Evolutionary conservation across 2,329 filamentous ascomycete species (phyloP).

Genomic region (Hypoxylon rubiginosum): DNA sequence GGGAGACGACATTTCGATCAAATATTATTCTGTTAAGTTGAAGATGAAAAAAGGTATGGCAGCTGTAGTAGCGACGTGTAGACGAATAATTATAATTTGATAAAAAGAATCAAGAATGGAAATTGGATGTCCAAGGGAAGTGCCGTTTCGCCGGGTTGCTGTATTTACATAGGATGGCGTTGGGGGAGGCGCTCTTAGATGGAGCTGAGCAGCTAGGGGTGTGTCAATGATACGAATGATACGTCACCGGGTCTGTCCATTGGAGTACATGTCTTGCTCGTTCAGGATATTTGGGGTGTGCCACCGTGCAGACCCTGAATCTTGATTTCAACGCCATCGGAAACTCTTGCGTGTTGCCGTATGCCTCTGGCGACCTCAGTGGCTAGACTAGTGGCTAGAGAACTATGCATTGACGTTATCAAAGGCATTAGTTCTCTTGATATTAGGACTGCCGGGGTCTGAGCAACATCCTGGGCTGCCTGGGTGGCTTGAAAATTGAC

Average conservation of each 20-base stretch:
- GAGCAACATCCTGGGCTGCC: constrained; percentile 4
- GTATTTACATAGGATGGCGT: constrained; percentile 40
- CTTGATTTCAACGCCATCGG: constrained; percentile 35
- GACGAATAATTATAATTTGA: neutral
- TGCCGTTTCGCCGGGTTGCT: constrained; percentile 2
- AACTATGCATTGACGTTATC: constrained; percentile 3
- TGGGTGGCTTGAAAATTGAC: constrained; percentile 36
- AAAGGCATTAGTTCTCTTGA: constrained; percentile 14
- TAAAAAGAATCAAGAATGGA: neutral
- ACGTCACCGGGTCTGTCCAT: constrained; percentile 38
- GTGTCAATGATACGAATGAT: too few relatives aligned
- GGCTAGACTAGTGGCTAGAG: too few relatives aligned
- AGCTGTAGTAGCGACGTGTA: neutral
- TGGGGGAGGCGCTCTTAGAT: constrained; percentile 1
- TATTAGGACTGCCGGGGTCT: constrained; percentile 25
- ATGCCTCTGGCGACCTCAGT: neutral
- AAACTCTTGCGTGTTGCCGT: constrained; percentile 15
- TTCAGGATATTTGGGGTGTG: constrained; percentile 4
- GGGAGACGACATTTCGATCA: constrained; percentile 45
- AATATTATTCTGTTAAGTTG: neutral
- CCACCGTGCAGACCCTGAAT: constrained; percentile 14
- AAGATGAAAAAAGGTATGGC: neutral
- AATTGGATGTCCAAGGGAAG: neutral
- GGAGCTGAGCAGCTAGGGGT: constrained; percentile 4
- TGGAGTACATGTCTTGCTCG: constrained; percentile 20